A percentile compares a stretch with the other conserved stretches of the same genome.
These are phyloP conservation scores for Populus hybrid DNA, from an alignment of 441 rosid genomes.

Conservation along the genomic window DNA sequence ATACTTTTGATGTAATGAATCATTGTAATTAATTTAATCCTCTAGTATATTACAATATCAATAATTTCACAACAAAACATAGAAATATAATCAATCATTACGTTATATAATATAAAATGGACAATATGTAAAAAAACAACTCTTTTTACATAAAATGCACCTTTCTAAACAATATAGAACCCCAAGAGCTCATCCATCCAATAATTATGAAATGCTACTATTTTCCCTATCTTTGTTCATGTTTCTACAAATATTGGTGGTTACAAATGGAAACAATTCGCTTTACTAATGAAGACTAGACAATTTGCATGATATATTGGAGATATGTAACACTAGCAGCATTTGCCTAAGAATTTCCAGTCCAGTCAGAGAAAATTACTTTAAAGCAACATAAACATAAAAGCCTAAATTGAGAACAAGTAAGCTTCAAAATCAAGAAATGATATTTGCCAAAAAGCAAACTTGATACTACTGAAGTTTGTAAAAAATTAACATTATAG, in stretches of 20 bases:
- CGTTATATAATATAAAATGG: too few species aligned
- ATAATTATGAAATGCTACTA: not conserved
- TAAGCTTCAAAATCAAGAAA: not conserved
- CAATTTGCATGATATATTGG: constrained; percentile 25
- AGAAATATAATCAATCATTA: too few species aligned
- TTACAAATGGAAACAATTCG: constrained; percentile 3
- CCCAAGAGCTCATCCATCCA: not conserved
- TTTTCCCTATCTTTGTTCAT: not conserved
- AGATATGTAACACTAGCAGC: constrained; percentile 20
- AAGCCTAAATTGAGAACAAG: constrained; percentile 13
- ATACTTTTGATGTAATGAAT: too few species aligned
- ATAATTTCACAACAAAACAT: too few species aligned
- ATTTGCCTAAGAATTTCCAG: constrained; percentile 11
- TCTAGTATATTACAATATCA: too few species aligned
- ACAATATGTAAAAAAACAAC: too few species aligned
- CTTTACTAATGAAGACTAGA: constrained; percentile 31
- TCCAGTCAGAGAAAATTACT: constrained; percentile 17
- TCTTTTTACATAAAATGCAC: too few species aligned
- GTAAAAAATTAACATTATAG: not conserved
- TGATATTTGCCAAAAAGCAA: constrained; percentile 16
- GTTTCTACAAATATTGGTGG: constrained; percentile 15
- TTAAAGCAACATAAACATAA: constrained; percentile 11
- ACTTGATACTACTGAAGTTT: not conserved
- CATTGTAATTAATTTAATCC: too few species aligned
- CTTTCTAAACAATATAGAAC: too few species aligned